Conservation (phyloP, 1,139 yeast genomes). For the Blastobotrys persicus region DNA sequence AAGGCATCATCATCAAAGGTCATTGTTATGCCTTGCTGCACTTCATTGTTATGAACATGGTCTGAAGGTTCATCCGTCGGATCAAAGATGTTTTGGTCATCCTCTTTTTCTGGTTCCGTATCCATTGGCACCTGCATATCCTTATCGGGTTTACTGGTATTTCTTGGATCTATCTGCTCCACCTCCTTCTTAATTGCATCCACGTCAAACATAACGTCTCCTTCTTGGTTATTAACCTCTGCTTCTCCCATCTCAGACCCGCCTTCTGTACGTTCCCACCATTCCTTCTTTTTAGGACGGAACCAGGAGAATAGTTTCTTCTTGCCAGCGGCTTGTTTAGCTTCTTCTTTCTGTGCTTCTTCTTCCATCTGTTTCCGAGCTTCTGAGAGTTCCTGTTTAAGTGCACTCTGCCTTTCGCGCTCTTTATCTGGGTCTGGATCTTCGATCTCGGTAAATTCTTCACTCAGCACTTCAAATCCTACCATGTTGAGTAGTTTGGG, state of each 20-base stretch:
- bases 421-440: slow-evolving; percentile 91
- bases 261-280: slow-evolving; percentile 75
- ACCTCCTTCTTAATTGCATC: slow-evolving; percentile 39
- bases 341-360: slow-evolving; percentile 28
- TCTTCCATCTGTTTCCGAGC: slow-evolving; percentile 57
- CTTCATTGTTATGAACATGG: not conserved
- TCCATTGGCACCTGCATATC: slow-evolving; percentile 14
- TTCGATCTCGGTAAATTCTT: slow-evolving; percentile 92
- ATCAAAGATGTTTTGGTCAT: slow-evolving; percentile 5
- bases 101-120: slow-evolving; percentile 10
- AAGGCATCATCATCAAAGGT: slow-evolving; percentile 8
- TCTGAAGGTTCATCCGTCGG: slow-evolving; percentile 4
- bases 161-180: slow-evolving; percentile 23
- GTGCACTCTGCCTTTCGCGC: slow-evolving; percentile 71
- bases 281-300: slow-evolving; percentile 73
- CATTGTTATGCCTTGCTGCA: not conserved
- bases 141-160: slow-evolving; percentile 17
- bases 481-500: slow-evolving; percentile 68
- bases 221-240: slow-evolving; percentile 18
- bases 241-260: slow-evolving; percentile 23
- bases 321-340: slow-evolving; percentile 35
- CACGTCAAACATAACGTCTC: slow-evolving; percentile 38
- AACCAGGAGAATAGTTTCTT: slow-evolving; percentile 51
- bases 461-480: slow-evolving; percentile 82
- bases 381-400: slow-evolving; percentile 80